Base-by-base conservation (phyloP, 108 stramenopile genomes). In the Phaeodactylum tricornutum region DNA sequence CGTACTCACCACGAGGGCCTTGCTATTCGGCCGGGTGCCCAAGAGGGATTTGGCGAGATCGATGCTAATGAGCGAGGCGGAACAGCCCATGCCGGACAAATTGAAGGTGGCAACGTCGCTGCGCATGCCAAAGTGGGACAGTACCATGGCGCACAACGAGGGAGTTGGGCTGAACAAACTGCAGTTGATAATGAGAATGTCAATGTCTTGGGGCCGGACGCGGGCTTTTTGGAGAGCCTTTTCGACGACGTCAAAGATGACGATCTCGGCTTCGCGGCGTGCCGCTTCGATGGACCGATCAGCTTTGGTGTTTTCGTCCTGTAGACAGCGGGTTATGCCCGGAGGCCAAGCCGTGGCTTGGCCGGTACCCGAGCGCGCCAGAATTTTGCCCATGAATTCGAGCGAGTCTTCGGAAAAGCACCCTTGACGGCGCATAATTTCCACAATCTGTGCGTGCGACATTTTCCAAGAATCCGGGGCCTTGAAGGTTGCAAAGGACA, bases 281-380 rank as follows among this genome's bases (percentile, higher is more conserved):
- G 92, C 82, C 0, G 75, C 94, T 17, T 81, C 84, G 4, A 95
- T 87, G 33, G 85, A 84, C 34, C 74, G 62, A 67, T 96, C 95
- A 0, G 88, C 69, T 62, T 71, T 61, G 14, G n/a, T 32, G n/a
- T 55, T 39, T 27, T 23, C 31, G 0, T 69, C 31, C 39, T 79
- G 28, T n/a, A 96, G 67, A 57, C 84, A 77, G 45, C 79, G 68
- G 9, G 73, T 66, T 55, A 95, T 96, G 14, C 94, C 95, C 4
- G 97, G 97, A 26, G 97, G 97, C 97, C 97, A 98, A 4, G 94
- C 94, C 9, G 97, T 98, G 2, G 87, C 77, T 48, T 92, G 95
- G 31, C 90, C 93, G 14, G 86, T 85, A 23, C 88, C 94, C 35
- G 79, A 87, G n/a, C 91, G 81, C 20, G 81, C 83, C 24, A 98